These are phyloP conservation scores for Waitea zeae DNA, from an alignment of 1,284 basidiomycete genomes.

Conservation along the genomic window DNA sequence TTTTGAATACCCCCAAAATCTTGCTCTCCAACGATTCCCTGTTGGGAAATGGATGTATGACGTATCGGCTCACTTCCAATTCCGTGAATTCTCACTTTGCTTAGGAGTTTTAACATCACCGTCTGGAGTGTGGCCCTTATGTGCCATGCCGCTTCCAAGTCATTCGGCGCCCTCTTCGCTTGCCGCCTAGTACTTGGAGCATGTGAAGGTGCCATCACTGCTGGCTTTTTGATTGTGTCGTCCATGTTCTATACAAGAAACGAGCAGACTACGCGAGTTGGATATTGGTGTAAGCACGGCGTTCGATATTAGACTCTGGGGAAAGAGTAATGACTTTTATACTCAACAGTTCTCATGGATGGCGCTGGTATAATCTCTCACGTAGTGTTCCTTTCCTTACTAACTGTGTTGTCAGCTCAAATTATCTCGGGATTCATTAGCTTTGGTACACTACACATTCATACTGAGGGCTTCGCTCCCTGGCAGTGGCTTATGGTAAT, in stretches of 20 bases:
- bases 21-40: constrained; percentile 60
- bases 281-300: too few species aligned
- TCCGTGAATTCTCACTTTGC: not conserved
- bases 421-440: constrained; percentile 27
- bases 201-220: constrained; percentile 33
- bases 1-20: constrained; percentile 59
- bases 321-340: too few species aligned
- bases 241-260: constrained; percentile 32
- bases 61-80: constrained; percentile 17
- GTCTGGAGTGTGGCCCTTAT: constrained; percentile 24
- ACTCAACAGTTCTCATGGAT: constrained; percentile 37
- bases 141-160: constrained; percentile 26
- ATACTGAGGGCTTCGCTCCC: constrained; percentile 15
- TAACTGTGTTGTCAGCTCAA: too few species aligned
- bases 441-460: constrained; percentile 22
- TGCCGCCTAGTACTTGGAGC: constrained; percentile 27
- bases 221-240: constrained; percentile 29
- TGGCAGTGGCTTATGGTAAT: constrained; percentile 34
- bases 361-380: too few species aligned
- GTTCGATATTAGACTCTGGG: too few species aligned
- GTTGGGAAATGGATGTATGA: constrained; percentile 77
- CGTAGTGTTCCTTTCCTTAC: too few species aligned
- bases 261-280: constrained; percentile 26
- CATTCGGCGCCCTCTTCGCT: constrained; percentile 26
- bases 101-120: constrained; percentile 20